Percentiles rank a stretch among this genome's conserved stretches.
Evolutionary conservation across 805 yeast species (phyloP).

Genomic region (Wickerhamiella musiphila): DNA sequence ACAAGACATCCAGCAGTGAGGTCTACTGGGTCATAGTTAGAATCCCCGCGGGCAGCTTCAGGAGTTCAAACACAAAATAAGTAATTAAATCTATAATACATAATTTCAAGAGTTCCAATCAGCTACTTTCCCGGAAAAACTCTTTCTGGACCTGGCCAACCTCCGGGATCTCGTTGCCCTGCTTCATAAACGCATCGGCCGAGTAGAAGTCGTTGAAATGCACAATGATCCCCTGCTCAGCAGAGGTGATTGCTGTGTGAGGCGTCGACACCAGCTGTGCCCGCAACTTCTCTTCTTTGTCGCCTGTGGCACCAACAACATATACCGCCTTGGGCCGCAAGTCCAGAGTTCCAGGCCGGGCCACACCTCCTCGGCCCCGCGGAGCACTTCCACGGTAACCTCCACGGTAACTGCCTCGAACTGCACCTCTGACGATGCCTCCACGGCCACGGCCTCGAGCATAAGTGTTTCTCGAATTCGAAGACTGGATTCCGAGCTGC

Average conservation of each 20-base stretch:
- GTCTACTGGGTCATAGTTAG: too few species aligned
- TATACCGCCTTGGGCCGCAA: constrained; percentile 23
- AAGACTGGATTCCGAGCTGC: constrained; percentile 17
- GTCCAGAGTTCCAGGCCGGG: constrained; percentile 20
- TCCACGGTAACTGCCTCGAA: too few species aligned
- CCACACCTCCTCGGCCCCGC: constrained; percentile 14
- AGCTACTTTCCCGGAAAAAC: constrained; percentile 16
- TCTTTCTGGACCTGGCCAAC: constrained; percentile 18
- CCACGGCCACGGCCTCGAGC: constrained; percentile 4
- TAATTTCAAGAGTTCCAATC: too few species aligned
- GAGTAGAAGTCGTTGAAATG: constrained; percentile 21
- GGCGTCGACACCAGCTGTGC: constrained; percentile 15
- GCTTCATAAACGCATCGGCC: constrained; percentile 23
- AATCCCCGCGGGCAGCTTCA: too few species aligned
- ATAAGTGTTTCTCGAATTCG: constrained; percentile 1
- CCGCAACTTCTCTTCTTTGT: constrained; percentile 21
- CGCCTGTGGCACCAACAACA: constrained; percentile 19
- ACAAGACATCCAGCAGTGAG: too few species aligned
- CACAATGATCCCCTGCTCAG: constrained; percentile 10
- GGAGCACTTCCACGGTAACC: constrained; percentile 4
- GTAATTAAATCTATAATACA: background rate
- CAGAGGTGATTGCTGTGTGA: constrained; percentile 10
- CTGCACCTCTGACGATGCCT: too few species aligned
- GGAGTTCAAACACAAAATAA: too few species aligned
- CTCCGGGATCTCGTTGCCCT: constrained; percentile 15